Evolutionary conservation across 2,329 filamentous ascomycete species (phyloP), one percentile per base, ranked within the genome.

Genomic region (Bipolaris cookei): DNA sequence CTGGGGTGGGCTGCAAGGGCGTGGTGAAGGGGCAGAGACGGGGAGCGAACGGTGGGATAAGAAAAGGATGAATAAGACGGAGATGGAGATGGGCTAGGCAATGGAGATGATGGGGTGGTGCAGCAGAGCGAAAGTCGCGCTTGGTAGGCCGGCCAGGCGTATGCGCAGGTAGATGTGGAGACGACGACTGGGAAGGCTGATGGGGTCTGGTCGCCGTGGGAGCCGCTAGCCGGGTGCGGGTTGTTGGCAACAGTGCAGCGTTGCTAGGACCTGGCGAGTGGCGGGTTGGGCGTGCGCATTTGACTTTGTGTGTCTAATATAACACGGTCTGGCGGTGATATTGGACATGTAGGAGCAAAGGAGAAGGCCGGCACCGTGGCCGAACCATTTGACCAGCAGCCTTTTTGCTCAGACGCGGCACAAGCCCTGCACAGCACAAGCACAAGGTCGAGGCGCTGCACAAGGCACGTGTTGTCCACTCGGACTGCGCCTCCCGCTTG

Each of bases 111-210:
- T 51, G 43, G 21, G 49, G 28, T 30, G 28, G 41, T 56, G 59
- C 58, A 50, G 44, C 44, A 38, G 46, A 49, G 51, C 54, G 48
- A 43, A 54, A 54, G 59, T 62, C 56, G 59, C 51, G 55, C 52
- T 59, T 52, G 48, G 28, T 30, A 48, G 38, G 42, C 47, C 34
- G 42, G 50, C 51, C 54, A 25, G 52, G 44, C 54, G 52, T 34
- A 35, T 61, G 61, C 60, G 62, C 54, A 25, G 52, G 44, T 52
- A 46, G 32, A 35, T 61, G 61, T 64, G 62, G 62, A 60, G 59
- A 53, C 56, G 51, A 50, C 56, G 43, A 42, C 44, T 46, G 41
- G 55, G 52, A 61, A 38, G 59, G 59, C 58, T 61, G 56, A 59
- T 43, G 53, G 53, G 56, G 52, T 39, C 44, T 49, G 25, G 52